These are phyloP conservation scores for Penicillium macrosclerotiorum DNA, from an alignment of 495 filamentous ascomycete species.

Conservation along the genomic window DNA sequence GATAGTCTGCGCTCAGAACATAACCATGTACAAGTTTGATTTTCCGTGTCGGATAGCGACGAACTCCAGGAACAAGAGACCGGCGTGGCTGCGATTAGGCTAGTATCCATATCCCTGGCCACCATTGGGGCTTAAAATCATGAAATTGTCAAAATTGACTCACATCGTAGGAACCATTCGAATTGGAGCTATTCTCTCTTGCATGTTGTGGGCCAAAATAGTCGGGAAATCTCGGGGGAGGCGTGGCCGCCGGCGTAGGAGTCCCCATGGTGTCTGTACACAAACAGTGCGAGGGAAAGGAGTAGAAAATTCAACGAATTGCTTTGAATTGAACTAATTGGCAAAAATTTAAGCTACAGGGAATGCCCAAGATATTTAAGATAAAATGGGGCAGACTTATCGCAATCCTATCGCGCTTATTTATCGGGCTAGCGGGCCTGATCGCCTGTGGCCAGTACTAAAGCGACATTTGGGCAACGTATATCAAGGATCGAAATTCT, in stretches of 20 bases:
- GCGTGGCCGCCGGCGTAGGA: not conserved
- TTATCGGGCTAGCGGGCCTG: not conserved
- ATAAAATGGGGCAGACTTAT: not conserved
- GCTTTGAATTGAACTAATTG: too few species aligned
- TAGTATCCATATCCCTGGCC: too few species aligned
- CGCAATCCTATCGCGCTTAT: not conserved
- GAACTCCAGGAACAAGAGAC: slow-evolving; percentile 20
- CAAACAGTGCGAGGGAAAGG: not conserved
- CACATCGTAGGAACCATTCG: not conserved
- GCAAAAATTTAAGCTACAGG: too few species aligned
- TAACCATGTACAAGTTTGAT: slow-evolving; percentile 92
- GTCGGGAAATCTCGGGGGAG: not conserved
- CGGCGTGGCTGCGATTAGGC: not conserved
- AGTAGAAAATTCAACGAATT: too few species aligned
- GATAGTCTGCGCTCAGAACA: slow-evolving; percentile 93
- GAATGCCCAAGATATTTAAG: not conserved
- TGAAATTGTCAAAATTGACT: not conserved
- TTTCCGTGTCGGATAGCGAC: slow-evolving; percentile 87
- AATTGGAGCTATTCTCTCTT: not conserved
- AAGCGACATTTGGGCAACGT: not conserved
- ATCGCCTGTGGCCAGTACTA: not conserved
- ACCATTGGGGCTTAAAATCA: not conserved
- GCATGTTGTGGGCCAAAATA: not conserved
- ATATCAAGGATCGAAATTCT: not conserved
- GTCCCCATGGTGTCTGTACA: not conserved